Evolutionary conservation across 371 early-diverging fungal species (phyloP).

Genomic region (Catenaria anguillulae): DNA sequence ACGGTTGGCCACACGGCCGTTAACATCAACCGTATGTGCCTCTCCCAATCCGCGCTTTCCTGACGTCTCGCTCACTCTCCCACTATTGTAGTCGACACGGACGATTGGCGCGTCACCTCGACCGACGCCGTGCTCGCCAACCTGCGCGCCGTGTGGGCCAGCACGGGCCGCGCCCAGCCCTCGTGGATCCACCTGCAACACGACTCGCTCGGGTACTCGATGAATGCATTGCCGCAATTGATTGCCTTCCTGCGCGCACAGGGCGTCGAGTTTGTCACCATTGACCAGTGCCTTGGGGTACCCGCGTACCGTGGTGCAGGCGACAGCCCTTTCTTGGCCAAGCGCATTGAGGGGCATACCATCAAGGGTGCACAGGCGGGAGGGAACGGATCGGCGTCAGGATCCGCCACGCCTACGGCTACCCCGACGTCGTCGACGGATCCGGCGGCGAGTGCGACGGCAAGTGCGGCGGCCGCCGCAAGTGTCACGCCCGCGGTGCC

Average conservation of each 20-base stretch:
- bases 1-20: not conserved
- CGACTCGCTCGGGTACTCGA: not conserved
- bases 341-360: too few relatives aligned
- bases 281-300: not conserved
- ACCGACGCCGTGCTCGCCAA: not conserved
- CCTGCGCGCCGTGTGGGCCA: not conserved
- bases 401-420: too few relatives aligned
- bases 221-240: not conserved
- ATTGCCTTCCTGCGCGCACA: not conserved
- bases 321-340: too few relatives aligned
- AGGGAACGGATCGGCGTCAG: too few relatives aligned
- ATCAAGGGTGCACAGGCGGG: too few relatives aligned
- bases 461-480: too few relatives aligned
- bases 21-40: slow-evolving; percentile 2
- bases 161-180: too few relatives aligned
- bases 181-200: not conserved
- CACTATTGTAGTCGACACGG: not conserved
- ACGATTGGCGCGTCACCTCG: not conserved
- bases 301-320: not conserved
- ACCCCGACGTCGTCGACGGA: too few relatives aligned
- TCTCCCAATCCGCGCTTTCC: too few relatives aligned
- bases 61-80: too few relatives aligned
- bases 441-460: too few relatives aligned
- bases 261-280: not conserved
- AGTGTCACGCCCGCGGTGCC: too few relatives aligned